Evolutionary conservation across 2,329 filamentous ascomycete genomes (phyloP).

Genomic region (Rutstroemia sp.): DNA sequence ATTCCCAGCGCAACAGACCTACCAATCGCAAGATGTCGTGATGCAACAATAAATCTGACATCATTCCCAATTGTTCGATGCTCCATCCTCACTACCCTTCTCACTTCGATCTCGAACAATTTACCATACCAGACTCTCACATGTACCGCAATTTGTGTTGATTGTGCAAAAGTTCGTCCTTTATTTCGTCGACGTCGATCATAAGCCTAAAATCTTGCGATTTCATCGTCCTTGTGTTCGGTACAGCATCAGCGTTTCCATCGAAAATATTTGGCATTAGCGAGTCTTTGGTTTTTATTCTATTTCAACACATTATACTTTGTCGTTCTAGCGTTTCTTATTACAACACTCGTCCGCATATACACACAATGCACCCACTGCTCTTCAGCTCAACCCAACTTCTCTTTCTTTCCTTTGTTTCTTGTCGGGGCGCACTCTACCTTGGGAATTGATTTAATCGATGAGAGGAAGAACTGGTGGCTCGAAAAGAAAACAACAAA

Average conservation of each 20-base stretch:
- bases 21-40: conserved; percentile 35
- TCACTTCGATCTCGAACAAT: neutral
- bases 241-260: conserved; percentile 2
- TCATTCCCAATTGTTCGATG: neutral
- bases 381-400: conserved; percentile 6
- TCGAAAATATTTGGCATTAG: conserved; percentile 11
- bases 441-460: conserved; percentile 3
- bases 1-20: conserved; percentile 30
- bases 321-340: conserved; percentile 9
- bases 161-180: conserved; percentile 4
- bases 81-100: neutral
- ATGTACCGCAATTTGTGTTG: conserved; percentile 13
- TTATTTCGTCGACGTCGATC: conserved; percentile 4
- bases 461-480: neutral
- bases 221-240: conserved; percentile 6
- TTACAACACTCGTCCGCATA: conserved; percentile 2
- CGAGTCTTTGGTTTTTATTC: conserved; percentile 8
- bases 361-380: conserved; percentile 1
- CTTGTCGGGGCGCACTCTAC: conserved; percentile 3
- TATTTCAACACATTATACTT: conserved; percentile 5
- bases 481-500: conserved; percentile 2
- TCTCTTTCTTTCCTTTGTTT: conserved; percentile 9
- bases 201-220: neutral
- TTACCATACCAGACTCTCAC: conserved; percentile 1
- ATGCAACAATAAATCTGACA: conserved; percentile 24